Evolutionary conservation across 2,329 filamentous ascomycete genomes (phyloP), one percentile per base, ranked within the genome.

Genomic region (Venturia asperata): DNA sequence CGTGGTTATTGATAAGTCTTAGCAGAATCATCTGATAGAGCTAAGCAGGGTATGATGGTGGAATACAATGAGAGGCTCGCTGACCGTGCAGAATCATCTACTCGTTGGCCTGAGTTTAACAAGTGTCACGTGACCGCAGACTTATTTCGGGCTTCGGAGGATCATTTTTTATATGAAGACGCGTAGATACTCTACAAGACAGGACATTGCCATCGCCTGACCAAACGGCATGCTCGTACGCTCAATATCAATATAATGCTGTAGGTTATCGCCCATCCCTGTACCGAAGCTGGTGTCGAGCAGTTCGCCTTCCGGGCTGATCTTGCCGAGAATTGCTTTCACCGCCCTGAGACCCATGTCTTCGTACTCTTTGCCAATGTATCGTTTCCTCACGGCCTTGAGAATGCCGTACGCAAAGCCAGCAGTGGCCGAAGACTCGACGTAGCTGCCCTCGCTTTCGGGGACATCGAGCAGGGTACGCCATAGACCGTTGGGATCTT

Each of bases 161-260:
- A 45, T n/a, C 5, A n/a, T 37, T 37, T 37, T n/a, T n/a, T 27
- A 52, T 34, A 6, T 34, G 30, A 34, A 6, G 30, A 34, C 30
- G 3, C 30, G 30, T 6, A 34, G 30, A 34, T 34, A 34, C 30
- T 34, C 30, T 34, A 88, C 88, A 68, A 92, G 74, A 0, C 88
- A 86, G 86, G 92, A 91, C 68, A 92, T 91, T 0, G 88, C 89
- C 89, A 92, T 92, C 0, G 89, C 88, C 74, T 92, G 90, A 0
- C 90, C 90, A 70, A 92, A 92, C 7, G 89, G 90, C 90, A 92
- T 93, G 70, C 87, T 88, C 2, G 90, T 93, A 67, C 87, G 76
- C 1, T 86, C 82, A 66, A 93, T 92, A 68, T 90, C 83, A 74
- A 88, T 87, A 72, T 93, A 92, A 74, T 91, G 88, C 76, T 92